These are phyloP conservation scores for Diaporthe eres DNA, from an alignment of 2,329 filamentous ascomycete species.

Conservation along the genomic window DNA sequence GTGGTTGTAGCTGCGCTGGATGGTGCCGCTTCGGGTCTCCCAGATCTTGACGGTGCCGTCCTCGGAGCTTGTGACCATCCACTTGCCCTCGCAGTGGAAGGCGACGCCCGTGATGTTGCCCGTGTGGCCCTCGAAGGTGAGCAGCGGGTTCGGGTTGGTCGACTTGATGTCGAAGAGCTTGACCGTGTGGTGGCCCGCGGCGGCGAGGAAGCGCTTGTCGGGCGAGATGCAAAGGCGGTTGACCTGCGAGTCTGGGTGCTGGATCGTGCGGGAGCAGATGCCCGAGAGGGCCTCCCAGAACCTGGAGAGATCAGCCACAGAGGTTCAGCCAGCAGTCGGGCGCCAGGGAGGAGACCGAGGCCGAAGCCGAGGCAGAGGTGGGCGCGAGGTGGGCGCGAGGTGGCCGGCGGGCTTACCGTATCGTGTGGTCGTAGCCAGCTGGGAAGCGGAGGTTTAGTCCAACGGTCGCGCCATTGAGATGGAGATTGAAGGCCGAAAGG, in stretches of 20 bases:
- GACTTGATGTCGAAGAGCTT: constrained; percentile 99
- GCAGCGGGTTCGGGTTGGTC: constrained; percentile 92
- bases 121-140: constrained; percentile 96
- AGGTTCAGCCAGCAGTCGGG: constrained; percentile 35
- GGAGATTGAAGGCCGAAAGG: neutral
- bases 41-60: constrained; percentile 98
- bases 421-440: constrained; percentile 76
- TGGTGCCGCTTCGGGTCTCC: constrained; percentile 87
- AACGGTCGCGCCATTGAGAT: constrained; percentile 8
- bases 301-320: constrained; percentile 60
- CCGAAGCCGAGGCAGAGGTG: constrained; percentile 39
- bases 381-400: constrained; percentile 39
- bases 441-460: constrained; percentile 42
- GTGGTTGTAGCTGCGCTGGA: constrained; percentile 95
- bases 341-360: neutral
- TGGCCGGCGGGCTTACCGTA: constrained; percentile 60
- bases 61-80: constrained; percentile 99
- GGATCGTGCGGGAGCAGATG: constrained; percentile 97
- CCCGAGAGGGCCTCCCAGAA: constrained; percentile 99
- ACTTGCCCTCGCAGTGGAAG: constrained; percentile 99
- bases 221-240: constrained; percentile 98
- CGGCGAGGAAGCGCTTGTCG: constrained; percentile 95
- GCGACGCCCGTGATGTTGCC: constrained; percentile 96
- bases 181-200: constrained; percentile 83
- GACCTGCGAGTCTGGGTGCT: constrained; percentile 97